Conservation (phyloP, 2,329 filamentous ascomycete species). For the Madurella fahalii region DNA sequence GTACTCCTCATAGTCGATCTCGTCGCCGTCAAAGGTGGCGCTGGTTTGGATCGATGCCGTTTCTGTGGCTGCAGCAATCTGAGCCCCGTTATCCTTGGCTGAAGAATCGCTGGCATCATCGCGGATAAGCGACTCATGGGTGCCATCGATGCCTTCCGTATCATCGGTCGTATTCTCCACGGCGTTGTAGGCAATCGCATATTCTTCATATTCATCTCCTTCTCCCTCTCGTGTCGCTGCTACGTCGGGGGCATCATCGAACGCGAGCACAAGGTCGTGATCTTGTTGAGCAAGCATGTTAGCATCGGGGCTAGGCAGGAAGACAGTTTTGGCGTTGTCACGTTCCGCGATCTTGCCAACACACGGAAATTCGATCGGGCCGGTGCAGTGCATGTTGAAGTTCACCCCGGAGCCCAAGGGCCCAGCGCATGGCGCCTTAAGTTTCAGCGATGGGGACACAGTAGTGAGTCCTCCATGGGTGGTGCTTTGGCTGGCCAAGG, state of each 20-base stretch:
- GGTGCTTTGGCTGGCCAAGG: background rate
- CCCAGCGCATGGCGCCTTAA: too few species aligned
- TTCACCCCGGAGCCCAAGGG: too few species aligned
- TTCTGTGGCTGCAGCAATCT: slow-evolving; percentile 6
- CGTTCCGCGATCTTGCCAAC: slow-evolving; percentile 2
- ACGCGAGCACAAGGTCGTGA: slow-evolving; percentile 15
- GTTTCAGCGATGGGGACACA: background rate
- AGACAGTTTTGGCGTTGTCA: slow-evolving; percentile 7
- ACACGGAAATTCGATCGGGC: background rate
- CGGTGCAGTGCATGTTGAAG: background rate
- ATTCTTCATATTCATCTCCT: slow-evolving; percentile 15
- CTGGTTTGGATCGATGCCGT: slow-evolving; percentile 26
- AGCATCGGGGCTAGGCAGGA: slow-evolving; percentile 15
- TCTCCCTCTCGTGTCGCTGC: slow-evolving; percentile 16
- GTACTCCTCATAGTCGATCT: slow-evolving; percentile 33
- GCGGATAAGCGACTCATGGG: background rate
- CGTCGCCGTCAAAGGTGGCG: slow-evolving; percentile 35
- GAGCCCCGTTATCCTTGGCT: background rate
- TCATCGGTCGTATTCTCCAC: background rate
- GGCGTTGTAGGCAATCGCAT: slow-evolving; percentile 4
- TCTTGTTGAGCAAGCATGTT: slow-evolving; percentile 21
- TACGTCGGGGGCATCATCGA: slow-evolving; percentile 17
- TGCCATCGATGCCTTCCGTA: slow-evolving; percentile 3
- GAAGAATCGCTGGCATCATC: background rate
- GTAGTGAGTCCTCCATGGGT: background rate